Evolutionary conservation across 257 asterid species (phyloP), one percentile per base, ranked within the genome.

Genomic region (Coffea eugenioides): DNA sequence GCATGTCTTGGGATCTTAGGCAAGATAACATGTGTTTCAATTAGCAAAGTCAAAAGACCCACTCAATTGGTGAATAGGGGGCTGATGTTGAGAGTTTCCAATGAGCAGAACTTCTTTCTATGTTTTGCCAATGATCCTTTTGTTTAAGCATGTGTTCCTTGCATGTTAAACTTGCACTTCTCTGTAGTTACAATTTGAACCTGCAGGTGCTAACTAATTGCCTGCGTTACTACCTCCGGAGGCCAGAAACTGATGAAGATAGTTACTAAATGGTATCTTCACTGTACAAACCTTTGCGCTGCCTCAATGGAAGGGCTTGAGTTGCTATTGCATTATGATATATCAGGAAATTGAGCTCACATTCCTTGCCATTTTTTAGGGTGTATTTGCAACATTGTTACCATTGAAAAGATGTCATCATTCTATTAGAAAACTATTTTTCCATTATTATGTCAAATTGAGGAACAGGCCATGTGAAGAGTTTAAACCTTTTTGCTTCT

Each of bases 211-310:
- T 95, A 23, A 83, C 90, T 77, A 95, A 95, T 85, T 89, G 97
- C 89, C 87, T 95, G 89, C 97, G 99, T 59, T 91, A 88, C 92
- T 92, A 90, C 89, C 91, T 95, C 59, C 85, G 98, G 77, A 91
- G 97, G 89, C 98, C 98, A 11, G 98, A 90, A 74, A 80, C 98
- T 6, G 97, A 92, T 39, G 99, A 95, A 62, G 98, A 91, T 8
- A 95, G 99, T 86, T 95, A 95, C 87, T 95, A 90, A 86, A 85
- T 64, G 57, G 57, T 39, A 3, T 16, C 66, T 80, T 27, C 34
- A 16, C 34, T 49, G 69, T 67, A 79, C 67, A 25, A 69, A 31
- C 20, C 75, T 80, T 80, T 83, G 77, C 20, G 69, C 31, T 49
- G 70, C n/a, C 43, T 61, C 6, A 43, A 20, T n/a, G 41, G 51